These are phyloP conservation scores for Aspergillus vadensis DNA, from an alignment of 2,329 filamentous ascomycete genomes.

Conservation along the genomic window DNA sequence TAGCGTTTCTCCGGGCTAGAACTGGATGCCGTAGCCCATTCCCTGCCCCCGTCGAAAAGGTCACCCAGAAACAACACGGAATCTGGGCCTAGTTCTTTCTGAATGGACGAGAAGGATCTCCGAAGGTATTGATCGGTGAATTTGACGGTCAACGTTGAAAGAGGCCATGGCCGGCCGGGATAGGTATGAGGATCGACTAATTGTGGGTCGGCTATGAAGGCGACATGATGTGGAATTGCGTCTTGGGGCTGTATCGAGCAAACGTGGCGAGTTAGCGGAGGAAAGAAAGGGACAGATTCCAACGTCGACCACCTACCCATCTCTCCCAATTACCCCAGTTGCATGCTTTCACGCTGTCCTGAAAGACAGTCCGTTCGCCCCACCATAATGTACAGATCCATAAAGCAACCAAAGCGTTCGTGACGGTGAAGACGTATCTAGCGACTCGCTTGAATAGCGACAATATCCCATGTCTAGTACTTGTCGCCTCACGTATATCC, in stretches of 20 bases:
- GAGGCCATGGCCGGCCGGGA: slow-evolving; percentile 74
- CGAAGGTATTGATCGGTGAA: slow-evolving; percentile 91
- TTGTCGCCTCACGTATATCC: slow-evolving; percentile 13
- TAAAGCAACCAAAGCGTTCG: slow-evolving; percentile 66
- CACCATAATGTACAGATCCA: slow-evolving; percentile 81
- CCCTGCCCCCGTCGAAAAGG: slow-evolving; percentile 90
- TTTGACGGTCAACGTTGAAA: slow-evolving; percentile 65
- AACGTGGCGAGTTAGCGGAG: not conserved
- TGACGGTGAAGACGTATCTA: slow-evolving; percentile 45
- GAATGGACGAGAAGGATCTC: slow-evolving; percentile 77
- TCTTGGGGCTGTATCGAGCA: slow-evolving; percentile 63
- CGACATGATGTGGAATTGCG: slow-evolving; percentile 78
- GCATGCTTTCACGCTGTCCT: slow-evolving; percentile 69
- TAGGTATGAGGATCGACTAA: slow-evolving; percentile 95
- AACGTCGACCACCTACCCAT: slow-evolving; percentile 66
- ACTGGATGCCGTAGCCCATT: slow-evolving; percentile 78
- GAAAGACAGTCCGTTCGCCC: slow-evolving; percentile 81
- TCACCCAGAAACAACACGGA: slow-evolving; percentile 91
- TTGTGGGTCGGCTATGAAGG: slow-evolving; percentile 87
- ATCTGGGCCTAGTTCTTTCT: slow-evolving; percentile 75
- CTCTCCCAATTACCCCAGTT: slow-evolving; percentile 86
- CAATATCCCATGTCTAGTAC: slow-evolving; percentile 21
- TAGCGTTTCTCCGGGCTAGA: slow-evolving; percentile 66
- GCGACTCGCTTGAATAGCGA: slow-evolving; percentile 15
- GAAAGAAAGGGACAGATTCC: not conserved